A percentile compares a stretch with the other conserved stretches of the same genome.
Conservation (phyloP, 495 filamentous ascomycete species). For the Penicillium alfredii region DNA sequence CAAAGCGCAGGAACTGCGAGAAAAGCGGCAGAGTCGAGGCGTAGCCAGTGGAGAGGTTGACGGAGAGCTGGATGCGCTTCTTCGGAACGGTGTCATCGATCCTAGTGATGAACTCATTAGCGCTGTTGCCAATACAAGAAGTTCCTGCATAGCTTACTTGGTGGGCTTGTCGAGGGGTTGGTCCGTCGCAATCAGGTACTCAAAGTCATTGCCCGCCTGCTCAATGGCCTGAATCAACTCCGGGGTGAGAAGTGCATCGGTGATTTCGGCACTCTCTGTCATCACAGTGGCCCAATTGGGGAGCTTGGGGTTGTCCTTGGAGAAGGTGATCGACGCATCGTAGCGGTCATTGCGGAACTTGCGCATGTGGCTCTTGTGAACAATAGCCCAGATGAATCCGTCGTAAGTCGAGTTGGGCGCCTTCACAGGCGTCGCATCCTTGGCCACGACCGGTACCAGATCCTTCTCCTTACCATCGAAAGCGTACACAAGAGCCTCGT, state of each 20-base stretch:
- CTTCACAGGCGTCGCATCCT: constrained; percentile 36
- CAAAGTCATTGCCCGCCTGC: constrained; percentile 72
- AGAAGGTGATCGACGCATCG: constrained; percentile 85
- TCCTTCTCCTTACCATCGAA: constrained; percentile 89
- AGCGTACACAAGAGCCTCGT: constrained; percentile 70
- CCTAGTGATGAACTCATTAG: constrained; percentile 50
- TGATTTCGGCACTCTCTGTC: constrained; percentile 93
- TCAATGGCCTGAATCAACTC: constrained; percentile 78
- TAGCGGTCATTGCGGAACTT: constrained; percentile 85
- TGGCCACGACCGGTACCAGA: constrained; percentile 58
- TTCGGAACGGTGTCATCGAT: constrained; percentile 77
- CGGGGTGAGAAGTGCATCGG: constrained; percentile 75
- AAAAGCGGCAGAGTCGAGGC: constrained; percentile 67
- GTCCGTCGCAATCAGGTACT: constrained; percentile 85
- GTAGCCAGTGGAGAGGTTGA: constrained; percentile 63
- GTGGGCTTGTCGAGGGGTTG: constrained; percentile 85
- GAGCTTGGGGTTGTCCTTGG: constrained; percentile 84
- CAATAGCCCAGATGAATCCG: constrained; percentile 88
- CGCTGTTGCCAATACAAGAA: too few relatives aligned
- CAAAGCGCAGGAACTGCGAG: constrained; percentile 72
- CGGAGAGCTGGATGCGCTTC: constrained; percentile 78
- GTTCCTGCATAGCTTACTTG: constrained; percentile 76
- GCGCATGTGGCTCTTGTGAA: constrained; percentile 94
- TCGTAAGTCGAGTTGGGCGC: constrained; percentile 75
- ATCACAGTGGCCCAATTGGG: constrained; percentile 92